Evolutionary conservation across 2,329 filamentous ascomycete species (phyloP).

Genomic region (Pseudogymnoascus sp.): DNA sequence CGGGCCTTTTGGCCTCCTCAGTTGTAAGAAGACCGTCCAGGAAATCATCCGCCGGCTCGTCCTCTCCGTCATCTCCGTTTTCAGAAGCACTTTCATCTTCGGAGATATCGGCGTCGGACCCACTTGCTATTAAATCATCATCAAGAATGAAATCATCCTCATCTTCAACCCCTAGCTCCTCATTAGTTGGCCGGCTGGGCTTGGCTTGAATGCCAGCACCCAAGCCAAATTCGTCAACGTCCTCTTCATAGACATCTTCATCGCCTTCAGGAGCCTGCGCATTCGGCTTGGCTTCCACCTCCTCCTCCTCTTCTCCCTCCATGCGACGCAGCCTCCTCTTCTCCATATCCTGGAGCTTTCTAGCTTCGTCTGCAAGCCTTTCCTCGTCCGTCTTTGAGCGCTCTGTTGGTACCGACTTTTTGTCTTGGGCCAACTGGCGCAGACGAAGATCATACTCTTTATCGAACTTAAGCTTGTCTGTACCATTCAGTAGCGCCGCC

Average conservation of each 20-base stretch:
- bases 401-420: conserved; percentile 74
- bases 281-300: conserved; percentile 33
- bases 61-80: conserved; percentile 32
- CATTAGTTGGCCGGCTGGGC: conserved; percentile 28
- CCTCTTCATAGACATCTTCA: conserved; percentile 30
- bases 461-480: conserved; percentile 61
- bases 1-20: conserved; percentile 45
- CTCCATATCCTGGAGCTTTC: conserved; percentile 71
- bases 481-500: conserved; percentile 49
- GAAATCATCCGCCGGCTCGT: conserved; percentile 59
- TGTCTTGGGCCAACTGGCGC: conserved; percentile 74
- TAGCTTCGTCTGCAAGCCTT: conserved; percentile 66
- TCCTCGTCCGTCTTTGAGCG: conserved; percentile 90
- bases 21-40: conserved; percentile 59
- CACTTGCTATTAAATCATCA: conserved; percentile 77
- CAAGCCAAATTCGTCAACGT: conserved; percentile 46
- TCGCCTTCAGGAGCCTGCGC: conserved; percentile 29
- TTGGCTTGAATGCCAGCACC: conserved; percentile 48
- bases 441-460: conserved; percentile 83
- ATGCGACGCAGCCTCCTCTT: conserved; percentile 76
- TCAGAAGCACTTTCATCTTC: conserved; percentile 37
- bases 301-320: conserved; percentile 69
- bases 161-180: conserved; percentile 71
- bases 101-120: conserved; percentile 46
- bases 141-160: conserved; percentile 93